phyloP scores from a whole-genome alignment of 108 stramenopile genomes.

The Hondaea fermentalgiana region DNA sequence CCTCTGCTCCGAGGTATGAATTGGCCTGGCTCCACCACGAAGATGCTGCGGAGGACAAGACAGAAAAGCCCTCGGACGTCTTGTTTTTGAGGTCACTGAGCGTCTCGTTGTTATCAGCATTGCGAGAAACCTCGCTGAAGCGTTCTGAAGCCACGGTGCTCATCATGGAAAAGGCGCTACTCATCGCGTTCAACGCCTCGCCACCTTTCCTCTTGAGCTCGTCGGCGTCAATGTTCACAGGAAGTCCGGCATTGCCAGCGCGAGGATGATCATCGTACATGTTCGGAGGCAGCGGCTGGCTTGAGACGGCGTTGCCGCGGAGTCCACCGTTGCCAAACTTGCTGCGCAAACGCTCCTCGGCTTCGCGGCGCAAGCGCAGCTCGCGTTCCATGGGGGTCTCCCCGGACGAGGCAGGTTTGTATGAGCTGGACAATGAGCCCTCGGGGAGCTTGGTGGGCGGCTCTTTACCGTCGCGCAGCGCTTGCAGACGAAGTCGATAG shows the following conservation, averaged over 20 bases:
- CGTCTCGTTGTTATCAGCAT: neutral
- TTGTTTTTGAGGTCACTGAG: neutral
- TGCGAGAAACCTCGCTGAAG: neutral
- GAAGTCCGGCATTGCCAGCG: neutral
- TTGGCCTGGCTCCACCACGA: neutral
- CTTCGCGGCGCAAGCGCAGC: neutral
- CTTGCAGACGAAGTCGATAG: neutral
- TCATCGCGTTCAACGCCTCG: neutral
- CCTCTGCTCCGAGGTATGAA: neutral
- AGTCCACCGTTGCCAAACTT: neutral
- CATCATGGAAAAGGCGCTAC: neutral
- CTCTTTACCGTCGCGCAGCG: neutral
- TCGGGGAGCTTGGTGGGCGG: neutral
- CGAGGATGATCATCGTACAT: neutral
- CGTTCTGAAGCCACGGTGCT: neutral
- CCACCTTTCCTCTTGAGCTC: neutral
- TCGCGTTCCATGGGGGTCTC: neutral
- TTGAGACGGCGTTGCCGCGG: neutral
- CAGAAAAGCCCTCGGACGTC: neutral
- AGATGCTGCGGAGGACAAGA: neutral
- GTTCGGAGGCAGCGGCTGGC: neutral
- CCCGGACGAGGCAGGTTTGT: neutral
- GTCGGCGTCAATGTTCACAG: neutral
- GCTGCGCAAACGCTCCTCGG: neutral
- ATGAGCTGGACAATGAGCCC: neutral